Base-by-base conservation (phyloP, 2,329 filamentous ascomycete genomes). In the Neofusicoccum cordaticola region DNA sequence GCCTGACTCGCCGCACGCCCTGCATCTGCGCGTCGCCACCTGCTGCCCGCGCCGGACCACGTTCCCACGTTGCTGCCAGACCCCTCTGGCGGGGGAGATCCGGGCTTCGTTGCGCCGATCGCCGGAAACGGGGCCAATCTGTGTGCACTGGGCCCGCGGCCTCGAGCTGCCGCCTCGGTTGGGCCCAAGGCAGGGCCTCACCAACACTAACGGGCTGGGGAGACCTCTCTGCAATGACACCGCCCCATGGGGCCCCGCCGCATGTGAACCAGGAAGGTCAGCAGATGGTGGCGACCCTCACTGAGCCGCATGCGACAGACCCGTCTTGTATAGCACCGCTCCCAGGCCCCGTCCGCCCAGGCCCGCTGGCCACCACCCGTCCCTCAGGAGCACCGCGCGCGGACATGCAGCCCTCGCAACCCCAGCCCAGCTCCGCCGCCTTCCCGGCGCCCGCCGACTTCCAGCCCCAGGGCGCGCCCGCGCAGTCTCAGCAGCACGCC, bases 401-500 rank as follows among this genome's bases (percentile, higher is more conserved):
- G 27, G 56, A 27, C 17, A 62, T 62, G 58, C 58, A 50, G 47
- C n/a, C 44, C 42, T 47, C 57, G n/a, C 42, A 61, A 13, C 44
- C 57, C 34, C 19, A n/a, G 15, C 58, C 17, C n/a, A 35, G n/a
- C 42, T 3, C 56, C 42, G 27, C 56, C n/a, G 41, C 56, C 42
- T 60, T 35, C 17, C 42, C 56, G 53, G 39, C 53, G 8, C 39
- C 41, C 53, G 17, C 8, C 56, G 56, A 60, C 41, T 47, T 12
- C 41, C 15, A 60, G 22, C 51, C 68, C 17, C 69, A 69, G 37
- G 69, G 69, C 22, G 17, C 62, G 9, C 66, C 71, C 27, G 15
- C 48, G 73, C 73, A 62, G 65, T 69, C 13, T 69, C 72, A 42
- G 75, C 74, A 56, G 73, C 27, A 34, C 6, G 22, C 27, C 48